Percentiles rank a stretch among this genome's conserved stretches.
phyloP scores from a whole-genome alignment of 2,329 filamentous ascomycete species.

The Hymenoscyphus infarciens region DNA sequence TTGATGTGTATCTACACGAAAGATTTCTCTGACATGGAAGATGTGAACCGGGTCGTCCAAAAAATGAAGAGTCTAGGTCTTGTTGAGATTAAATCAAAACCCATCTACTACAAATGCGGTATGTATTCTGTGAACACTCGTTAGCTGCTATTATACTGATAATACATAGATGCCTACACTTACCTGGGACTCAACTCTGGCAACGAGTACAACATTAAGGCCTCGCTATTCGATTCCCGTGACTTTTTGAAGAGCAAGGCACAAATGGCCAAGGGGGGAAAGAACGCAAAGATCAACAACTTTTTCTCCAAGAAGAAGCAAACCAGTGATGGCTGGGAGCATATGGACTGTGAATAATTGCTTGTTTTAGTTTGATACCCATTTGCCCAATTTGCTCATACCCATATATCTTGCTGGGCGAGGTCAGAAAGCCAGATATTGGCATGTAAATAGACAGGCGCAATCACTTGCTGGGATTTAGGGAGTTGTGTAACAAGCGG shows the following conservation, averaged over 20 bases:
- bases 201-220: conserved; percentile 60
- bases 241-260: conserved; percentile 33
- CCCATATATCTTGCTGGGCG: neutral
- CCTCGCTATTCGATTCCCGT: conserved; percentile 52
- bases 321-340: conserved; percentile 15
- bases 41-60: conserved; percentile 65
- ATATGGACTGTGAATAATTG: conserved; percentile 20
- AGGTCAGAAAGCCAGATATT: neutral
- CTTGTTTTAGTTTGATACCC: conserved; percentile 16
- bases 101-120: conserved; percentile 70
- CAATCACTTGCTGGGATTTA: conserved; percentile 1
- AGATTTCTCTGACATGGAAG: conserved; percentile 66
- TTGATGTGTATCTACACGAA: conserved; percentile 76
- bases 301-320: conserved; percentile 27
- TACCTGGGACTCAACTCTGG: conserved; percentile 58
- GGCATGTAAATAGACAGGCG: neutral
- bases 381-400: conserved; percentile 7
- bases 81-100: conserved; percentile 43
- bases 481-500: neutral
- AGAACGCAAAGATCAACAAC: conserved; percentile 15
- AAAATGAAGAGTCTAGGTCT: conserved; percentile 61
- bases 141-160: conserved; percentile 2
- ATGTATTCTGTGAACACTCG: conserved; percentile 12
- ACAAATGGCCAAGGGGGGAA: conserved; percentile 7
- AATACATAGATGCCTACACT: conserved; percentile 58